These are phyloP conservation scores for Diaporthe nobilis DNA, from an alignment of 2,329 filamentous ascomycete genomes.

Conservation along the genomic window DNA sequence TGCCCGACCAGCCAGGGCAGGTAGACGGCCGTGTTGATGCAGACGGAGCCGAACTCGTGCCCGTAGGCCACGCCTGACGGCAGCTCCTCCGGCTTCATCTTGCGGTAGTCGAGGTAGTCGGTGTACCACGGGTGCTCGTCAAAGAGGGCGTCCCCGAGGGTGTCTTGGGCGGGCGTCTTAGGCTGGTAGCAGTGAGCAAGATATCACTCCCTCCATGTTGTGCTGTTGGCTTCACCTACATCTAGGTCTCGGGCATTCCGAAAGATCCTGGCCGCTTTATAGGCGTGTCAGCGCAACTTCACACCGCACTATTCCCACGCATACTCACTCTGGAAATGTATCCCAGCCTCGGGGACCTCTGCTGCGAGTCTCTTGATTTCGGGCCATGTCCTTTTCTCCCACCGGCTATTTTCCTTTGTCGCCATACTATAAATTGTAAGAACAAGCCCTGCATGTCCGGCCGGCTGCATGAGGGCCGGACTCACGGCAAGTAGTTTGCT, in stretches of 20 bases:
- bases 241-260: conserved; percentile 74
- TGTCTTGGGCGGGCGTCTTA: conserved; percentile 44
- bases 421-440: conserved; percentile 58
- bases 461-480: conserved; percentile 43
- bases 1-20: conserved; percentile 87
- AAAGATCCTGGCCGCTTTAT: conserved; percentile 62
- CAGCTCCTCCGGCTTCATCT: conserved; percentile 71
- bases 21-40: conserved; percentile 92
- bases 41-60: conserved; percentile 85
- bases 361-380: conserved; percentile 72
- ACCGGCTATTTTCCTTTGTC: conserved; percentile 59
- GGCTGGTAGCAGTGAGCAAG: neutral
- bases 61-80: conserved; percentile 78
- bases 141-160: conserved; percentile 76
- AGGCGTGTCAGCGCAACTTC: neutral
- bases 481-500: conserved; percentile 82
- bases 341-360: conserved; percentile 81
- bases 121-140: conserved; percentile 80
- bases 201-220: no score
- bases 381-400: conserved; percentile 76
- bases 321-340: conserved; percentile 79
- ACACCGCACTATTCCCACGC: neutral
- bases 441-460: conserved; percentile 36
- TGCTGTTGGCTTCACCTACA: conserved; percentile 11
- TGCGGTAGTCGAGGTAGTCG: conserved; percentile 78